Evolutionary conservation across 2,329 filamentous ascomycete species (phyloP).

Genomic region (Lachnum nothofagi): DNA sequence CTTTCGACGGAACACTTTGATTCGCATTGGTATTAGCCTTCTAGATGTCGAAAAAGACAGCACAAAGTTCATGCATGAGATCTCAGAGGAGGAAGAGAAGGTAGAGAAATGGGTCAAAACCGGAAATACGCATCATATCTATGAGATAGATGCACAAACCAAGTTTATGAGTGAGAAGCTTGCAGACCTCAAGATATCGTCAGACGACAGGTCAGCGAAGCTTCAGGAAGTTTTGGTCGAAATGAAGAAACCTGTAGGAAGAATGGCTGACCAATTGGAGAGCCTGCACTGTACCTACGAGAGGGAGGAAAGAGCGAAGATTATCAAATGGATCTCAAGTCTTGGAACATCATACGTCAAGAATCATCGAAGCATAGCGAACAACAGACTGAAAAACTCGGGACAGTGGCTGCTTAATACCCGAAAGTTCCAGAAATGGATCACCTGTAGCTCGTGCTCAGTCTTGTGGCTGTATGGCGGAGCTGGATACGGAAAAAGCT

Average conservation of each 20-base stretch:
- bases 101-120: not conserved
- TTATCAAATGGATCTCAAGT: conserved; percentile 10
- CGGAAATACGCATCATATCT: not conserved
- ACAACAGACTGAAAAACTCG: conserved; percentile 17
- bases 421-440: conserved; percentile 28
- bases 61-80: conserved; percentile 3
- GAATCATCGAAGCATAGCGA: conserved; percentile 8
- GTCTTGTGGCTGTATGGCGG: conserved; percentile 35
- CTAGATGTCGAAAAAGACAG: not conserved
- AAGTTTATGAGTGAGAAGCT: not conserved
- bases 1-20: conserved; percentile 1
- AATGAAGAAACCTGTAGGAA: not conserved
- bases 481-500: conserved; percentile 33
- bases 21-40: conserved; percentile 7
- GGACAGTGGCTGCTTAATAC: conserved; percentile 24
- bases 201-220: not conserved
- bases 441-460: conserved; percentile 29
- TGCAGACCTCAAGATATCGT: not conserved
- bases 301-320: conserved; percentile 1
- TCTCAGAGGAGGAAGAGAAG: not conserved
- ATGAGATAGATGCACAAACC: not conserved
- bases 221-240: not conserved
- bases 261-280: not conserved
- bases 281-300: not conserved
- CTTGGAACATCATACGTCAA: not conserved